Evolutionary conservation across 192 early-diverging fungal species (phyloP).

Genomic region (Coemansia sp.): DNA sequence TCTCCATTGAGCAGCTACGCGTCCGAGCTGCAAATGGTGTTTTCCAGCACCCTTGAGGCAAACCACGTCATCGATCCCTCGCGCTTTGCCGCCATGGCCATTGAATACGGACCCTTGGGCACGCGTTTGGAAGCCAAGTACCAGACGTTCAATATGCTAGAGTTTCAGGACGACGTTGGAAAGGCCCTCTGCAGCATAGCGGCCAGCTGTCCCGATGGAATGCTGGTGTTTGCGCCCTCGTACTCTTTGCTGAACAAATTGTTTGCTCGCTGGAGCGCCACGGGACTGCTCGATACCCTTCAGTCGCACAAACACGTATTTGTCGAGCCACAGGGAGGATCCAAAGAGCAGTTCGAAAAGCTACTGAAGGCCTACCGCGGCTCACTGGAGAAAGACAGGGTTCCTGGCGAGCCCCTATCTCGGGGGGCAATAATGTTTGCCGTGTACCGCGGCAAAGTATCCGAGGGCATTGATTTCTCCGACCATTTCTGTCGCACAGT

Average conservation of each 20-base stretch:
- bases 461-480: slow-evolving; percentile 52
- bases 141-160: slow-evolving; percentile 32
- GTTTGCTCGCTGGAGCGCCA: slow-evolving; percentile 43
- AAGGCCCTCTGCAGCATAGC: slow-evolving; percentile 39
- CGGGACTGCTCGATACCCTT: slow-evolving; percentile 23
- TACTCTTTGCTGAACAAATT: slow-evolving; percentile 48
- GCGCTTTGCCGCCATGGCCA: slow-evolving; percentile 59
- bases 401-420: neutral
- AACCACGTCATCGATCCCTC: slow-evolving; percentile 63
- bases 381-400: slow-evolving; percentile 21
- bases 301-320: slow-evolving; percentile 33
- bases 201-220: slow-evolving; percentile 39
- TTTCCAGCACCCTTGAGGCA: slow-evolving; percentile 56
- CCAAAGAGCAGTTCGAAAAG: slow-evolving; percentile 44
- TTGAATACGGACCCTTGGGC: slow-evolving; percentile 53
- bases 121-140: slow-evolving; percentile 48
- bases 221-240: slow-evolving; percentile 51
- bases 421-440: slow-evolving; percentile 51
- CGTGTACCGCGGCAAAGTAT: slow-evolving; percentile 54
- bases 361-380: slow-evolving; percentile 30
- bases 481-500: slow-evolving; percentile 52
- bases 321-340: slow-evolving; percentile 40
- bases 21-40: slow-evolving; percentile 57
- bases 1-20: slow-evolving; percentile 62
- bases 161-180: slow-evolving; percentile 59